Evolutionary conservation across 169 alveolate genomes (phyloP).

Genomic region (Neospora caninum): DNA sequence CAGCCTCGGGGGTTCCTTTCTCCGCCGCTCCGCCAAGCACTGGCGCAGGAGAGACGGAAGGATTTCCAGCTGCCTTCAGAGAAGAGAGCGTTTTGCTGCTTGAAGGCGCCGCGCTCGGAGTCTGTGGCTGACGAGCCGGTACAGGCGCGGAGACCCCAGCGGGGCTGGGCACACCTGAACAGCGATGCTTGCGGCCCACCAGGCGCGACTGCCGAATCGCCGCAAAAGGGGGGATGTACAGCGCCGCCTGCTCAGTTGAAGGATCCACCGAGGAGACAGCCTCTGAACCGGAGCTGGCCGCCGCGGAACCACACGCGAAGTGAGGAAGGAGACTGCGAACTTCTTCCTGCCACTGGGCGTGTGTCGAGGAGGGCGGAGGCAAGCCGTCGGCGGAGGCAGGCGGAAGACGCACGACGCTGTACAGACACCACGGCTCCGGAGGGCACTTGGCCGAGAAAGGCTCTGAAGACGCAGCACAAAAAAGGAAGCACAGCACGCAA

Average conservation of each 20-base stretch:
- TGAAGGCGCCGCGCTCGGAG: neutral
- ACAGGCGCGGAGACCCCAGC: neutral
- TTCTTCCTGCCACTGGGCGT: conserved; percentile 1
- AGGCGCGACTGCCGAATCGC: neutral
- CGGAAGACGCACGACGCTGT: neutral
- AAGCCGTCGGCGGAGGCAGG: neutral
- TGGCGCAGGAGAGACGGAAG: neutral
- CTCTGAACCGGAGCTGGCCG: too few species aligned
- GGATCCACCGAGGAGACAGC: too few species aligned
- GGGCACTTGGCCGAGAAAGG: neutral
- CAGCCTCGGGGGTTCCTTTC: neutral
- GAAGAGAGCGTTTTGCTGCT: too few species aligned
- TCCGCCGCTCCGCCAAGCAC: neutral
- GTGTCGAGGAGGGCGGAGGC: neutral
- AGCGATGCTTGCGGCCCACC: neutral
- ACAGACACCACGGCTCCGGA: conserved; percentile 8
- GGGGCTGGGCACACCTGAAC: neutral
- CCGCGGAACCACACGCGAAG: neutral
- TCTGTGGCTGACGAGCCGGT: neutral
- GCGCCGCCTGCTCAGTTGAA: neutral
- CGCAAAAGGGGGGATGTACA: conserved; percentile 14
- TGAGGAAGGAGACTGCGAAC: neutral
- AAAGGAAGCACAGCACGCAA: too few species aligned
- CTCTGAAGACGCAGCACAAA: neutral
- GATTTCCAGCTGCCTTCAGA: neutral